Evolutionary conservation across 805 yeast genomes (phyloP), one percentile per base, ranked within the genome.

Genomic region (Cyberlindnera mississippiensis): DNA sequence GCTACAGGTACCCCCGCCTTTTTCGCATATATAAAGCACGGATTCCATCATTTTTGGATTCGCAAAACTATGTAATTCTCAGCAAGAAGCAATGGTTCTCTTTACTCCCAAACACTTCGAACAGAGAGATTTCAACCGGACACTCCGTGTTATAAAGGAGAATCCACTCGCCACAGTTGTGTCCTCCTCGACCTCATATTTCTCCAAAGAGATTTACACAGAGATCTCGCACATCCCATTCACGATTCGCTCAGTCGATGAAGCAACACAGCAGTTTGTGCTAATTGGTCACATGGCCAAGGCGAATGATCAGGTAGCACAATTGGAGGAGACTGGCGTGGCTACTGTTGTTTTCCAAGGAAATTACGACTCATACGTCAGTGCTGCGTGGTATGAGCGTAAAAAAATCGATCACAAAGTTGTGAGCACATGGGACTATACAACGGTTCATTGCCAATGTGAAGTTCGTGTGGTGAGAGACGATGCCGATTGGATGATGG

Each of bases 351-450:
- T 78, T 4, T 81, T 80, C 64, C 76, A 72, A 55, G 66, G 77
- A 6, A 62, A 55, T 4, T 15, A 32, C 28, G 67, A 76, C 51
- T 61, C 76, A 1, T 81, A 81, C 54, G 71, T 80, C 17, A 60
- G 79, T 18, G 85, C 87, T 2, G 57, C 69, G 13, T 80, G 79
- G 71, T 81, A 81, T 52, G 73, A 77, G 7, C 66, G 70, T 16
- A 80, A 80, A 61, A 61, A 68, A 35, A 67, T 67, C 36, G 75
- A 81, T 26, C 81, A 77, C 46, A 80, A 78, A 53, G 69, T 68
- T 32, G 86, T 80, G n/a, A 85, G 86, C 14, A 80, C 86, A 1
- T 81, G 85, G 85, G 80, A 76, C 56, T 80, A 72, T 59, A 77
- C 75, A 2, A 61, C 75, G 4, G 78, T 74, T 26, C 85, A 81